Evolutionary conservation across 148 eudicot species (phyloP).

Genomic region (Rhododendron griersonianum): DNA sequence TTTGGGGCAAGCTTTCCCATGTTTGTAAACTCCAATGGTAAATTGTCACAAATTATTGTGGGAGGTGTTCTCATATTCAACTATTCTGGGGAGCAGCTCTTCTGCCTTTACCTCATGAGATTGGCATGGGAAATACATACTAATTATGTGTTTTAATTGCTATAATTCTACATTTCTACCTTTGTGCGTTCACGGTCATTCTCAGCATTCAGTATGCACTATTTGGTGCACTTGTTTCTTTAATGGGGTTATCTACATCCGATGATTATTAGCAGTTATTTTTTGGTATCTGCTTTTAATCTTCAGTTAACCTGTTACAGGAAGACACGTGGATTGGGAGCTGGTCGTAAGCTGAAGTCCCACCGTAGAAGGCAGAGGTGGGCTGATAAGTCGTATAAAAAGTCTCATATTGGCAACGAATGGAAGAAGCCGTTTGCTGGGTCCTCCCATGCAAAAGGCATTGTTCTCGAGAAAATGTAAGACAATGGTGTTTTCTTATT

Average conservation of each 20-base stretch:
- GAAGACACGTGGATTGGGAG: constrained; percentile 39
- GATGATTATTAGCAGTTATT: background rate
- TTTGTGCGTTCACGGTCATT: background rate
- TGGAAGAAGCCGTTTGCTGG: constrained; percentile 42
- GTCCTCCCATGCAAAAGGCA: constrained; percentile 38
- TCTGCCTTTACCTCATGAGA: background rate
- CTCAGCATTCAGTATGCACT: background rate
- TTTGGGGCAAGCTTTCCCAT: background rate
- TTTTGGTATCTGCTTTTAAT: background rate
- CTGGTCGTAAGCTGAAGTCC: constrained; percentile 36
- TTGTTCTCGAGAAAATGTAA: constrained; percentile 33
- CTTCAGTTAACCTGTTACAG: constrained; percentile 14
- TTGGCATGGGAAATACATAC: background rate
- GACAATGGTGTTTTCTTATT: background rate
- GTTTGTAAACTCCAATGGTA: background rate
- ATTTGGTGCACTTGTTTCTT: background rate
- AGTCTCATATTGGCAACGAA: constrained; percentile 33
- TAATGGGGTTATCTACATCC: background rate
- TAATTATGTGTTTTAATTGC: background rate
- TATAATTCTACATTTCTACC: background rate
- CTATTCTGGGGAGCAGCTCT: background rate
- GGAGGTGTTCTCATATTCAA: background rate
- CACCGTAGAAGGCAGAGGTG: constrained; percentile 36
- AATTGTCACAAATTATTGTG: background rate
- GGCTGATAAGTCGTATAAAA: constrained; percentile 32